These are phyloP conservation scores for Heliamphora pulchella DNA, from an alignment of 179 eudicot species.

Conservation along the genomic window DNA sequence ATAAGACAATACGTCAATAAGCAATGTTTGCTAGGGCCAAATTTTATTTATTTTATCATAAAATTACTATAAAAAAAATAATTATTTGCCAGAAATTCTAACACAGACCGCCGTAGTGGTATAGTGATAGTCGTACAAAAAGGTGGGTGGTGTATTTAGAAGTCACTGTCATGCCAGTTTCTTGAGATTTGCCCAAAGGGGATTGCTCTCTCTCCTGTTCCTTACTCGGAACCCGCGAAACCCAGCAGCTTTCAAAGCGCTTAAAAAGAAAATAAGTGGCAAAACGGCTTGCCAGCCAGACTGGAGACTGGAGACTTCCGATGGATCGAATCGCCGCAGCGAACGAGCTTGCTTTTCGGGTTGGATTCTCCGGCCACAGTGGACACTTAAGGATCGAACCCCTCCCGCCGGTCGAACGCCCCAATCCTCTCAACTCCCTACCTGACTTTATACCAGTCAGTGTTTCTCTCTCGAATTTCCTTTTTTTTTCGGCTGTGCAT, in stretches of 20 bases:
- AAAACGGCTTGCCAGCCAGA: neutral
- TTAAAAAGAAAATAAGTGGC: neutral
- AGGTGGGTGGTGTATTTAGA: no score
- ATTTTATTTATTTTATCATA: no score
- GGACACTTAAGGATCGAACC: constrained; percentile 83
- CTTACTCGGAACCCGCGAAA: neutral
- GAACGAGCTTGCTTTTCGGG: constrained; percentile 69
- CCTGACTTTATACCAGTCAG: constrained; percentile 79
- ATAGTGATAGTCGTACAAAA: no score
- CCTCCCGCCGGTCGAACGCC: constrained; percentile 66
- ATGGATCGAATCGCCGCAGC: constrained; percentile 64
- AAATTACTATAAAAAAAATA: no score
- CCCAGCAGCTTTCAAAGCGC: neutral
- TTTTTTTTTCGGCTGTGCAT: neutral
- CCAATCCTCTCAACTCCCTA: constrained; percentile 44
- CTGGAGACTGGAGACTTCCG: constrained; percentile 7
- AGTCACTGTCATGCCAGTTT: no score
- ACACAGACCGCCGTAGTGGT: no score
- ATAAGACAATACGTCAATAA: no score
- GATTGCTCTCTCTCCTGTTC: neutral
- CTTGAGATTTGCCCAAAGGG: no score
- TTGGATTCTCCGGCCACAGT: constrained; percentile 84
- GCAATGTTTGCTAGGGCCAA: no score
- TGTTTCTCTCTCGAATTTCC: constrained; percentile 9
- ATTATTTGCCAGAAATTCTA: no score